phyloP scores from a whole-genome alignment of 2,329 filamentous ascomycete species.

The Aspergillus pseudotamarii region DNA sequence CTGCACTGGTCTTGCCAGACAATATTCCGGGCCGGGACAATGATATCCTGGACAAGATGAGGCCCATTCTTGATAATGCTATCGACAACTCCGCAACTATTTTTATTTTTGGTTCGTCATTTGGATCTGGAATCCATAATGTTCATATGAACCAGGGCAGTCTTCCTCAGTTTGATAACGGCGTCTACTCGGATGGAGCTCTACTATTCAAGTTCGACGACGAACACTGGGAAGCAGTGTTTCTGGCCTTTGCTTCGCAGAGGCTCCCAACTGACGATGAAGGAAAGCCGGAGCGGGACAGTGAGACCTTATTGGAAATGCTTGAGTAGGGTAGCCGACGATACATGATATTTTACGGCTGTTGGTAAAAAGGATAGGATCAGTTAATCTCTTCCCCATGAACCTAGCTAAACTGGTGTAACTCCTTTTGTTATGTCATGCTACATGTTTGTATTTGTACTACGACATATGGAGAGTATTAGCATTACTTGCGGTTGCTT shows the following conservation, averaged over 20 bases:
- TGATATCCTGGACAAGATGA: not conserved
- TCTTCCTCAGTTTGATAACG: not conserved
- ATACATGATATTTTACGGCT: not conserved
- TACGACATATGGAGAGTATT: no score
- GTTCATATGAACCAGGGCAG: not conserved
- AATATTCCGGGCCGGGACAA: no score
- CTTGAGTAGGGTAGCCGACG: not conserved
- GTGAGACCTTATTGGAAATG: not conserved
- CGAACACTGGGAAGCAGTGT: not conserved
- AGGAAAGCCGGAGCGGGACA: not conserved
- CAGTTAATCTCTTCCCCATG: not conserved
- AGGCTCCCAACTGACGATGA: not conserved
- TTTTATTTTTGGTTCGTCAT: not conserved
- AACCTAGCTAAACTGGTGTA: not conserved
- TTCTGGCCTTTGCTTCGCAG: not conserved
- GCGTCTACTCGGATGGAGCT: not conserved
- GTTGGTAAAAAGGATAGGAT: not conserved
- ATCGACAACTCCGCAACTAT: not conserved
- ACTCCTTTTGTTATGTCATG: not conserved
- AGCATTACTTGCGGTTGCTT: no score
- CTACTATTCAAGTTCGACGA: not conserved
- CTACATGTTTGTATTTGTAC: no score
- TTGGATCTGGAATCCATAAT: not conserved
- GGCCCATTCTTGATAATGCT: not conserved
- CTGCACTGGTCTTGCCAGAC: no score